phyloP scores from a whole-genome alignment of 441 rosid species.

The Adansonia grandidieri region DNA sequence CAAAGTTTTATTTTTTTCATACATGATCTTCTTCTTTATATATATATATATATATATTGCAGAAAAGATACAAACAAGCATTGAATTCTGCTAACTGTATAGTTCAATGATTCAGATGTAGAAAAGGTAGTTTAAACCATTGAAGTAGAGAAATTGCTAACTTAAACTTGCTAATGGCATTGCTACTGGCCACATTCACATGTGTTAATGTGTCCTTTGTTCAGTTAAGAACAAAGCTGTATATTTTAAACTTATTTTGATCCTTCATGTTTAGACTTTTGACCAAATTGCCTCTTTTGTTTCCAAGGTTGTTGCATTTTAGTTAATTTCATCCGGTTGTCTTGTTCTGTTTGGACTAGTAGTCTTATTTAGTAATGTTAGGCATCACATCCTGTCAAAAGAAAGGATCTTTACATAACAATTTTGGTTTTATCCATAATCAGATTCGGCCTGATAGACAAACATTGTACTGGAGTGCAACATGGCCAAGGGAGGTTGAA shows the following conservation, averaged over 20 bases:
- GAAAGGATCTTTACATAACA: constrained; percentile 14
- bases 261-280: background rate
- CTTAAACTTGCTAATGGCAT: background rate
- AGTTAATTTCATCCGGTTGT: background rate
- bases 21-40: background rate
- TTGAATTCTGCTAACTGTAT: background rate
- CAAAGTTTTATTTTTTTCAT: background rate
- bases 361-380: background rate
- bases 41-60: background rate
- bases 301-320: background rate
- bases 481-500: constrained; percentile 98
- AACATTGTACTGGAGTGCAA: constrained; percentile 97
- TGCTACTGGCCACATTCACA: background rate
- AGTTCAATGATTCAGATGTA: background rate
- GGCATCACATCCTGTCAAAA: constrained; percentile 10
- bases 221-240: background rate
- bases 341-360: background rate
- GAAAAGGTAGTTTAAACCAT: background rate
- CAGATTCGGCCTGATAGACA: constrained; percentile 98
- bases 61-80: background rate
- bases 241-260: background rate
- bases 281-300: background rate
- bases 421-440: constrained; percentile 17
- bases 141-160: background rate
- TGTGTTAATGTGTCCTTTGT: background rate